Conservation (phyloP, 352 stramenopile genomes). For the Thalassiosira hispida region DNA sequence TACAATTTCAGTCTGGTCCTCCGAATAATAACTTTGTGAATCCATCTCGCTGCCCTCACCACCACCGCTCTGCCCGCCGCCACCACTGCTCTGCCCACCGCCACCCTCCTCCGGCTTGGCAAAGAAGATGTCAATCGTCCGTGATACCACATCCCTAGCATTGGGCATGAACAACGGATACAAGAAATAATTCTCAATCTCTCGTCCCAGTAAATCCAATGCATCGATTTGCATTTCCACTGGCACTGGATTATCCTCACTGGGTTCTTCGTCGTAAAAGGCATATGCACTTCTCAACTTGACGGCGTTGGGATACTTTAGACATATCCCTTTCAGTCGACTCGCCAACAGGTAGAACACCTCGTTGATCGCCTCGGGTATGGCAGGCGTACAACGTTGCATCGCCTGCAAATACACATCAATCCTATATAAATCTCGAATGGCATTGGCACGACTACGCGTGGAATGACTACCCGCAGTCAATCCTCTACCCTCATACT, state of each 20-base stretch:
- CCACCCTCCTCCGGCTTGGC: background rate
- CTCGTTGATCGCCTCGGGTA: constrained; percentile 30
- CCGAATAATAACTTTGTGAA: too few relatives aligned
- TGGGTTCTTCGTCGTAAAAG: constrained; percentile 17
- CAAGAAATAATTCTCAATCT: constrained; percentile 36
- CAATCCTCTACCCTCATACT: constrained; percentile 28
- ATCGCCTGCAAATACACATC: constrained; percentile 48
- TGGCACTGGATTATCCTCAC: constrained; percentile 31
- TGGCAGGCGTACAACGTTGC: constrained; percentile 35
- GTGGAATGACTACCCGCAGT: constrained; percentile 20
- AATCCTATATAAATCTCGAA: constrained; percentile 41
- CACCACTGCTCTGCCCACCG: too few relatives aligned
- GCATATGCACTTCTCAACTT: constrained; percentile 10
- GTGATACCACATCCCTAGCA: constrained; percentile 9
- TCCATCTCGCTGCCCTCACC: too few relatives aligned
- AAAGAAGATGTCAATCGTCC: constrained; percentile 50
- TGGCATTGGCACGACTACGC: constrained; percentile 25
- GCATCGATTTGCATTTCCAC: constrained; percentile 51
- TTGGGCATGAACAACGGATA: constrained; percentile 48
- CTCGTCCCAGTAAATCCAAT: constrained; percentile 38
- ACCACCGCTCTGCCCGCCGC: too few relatives aligned
- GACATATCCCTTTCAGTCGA: constrained; percentile 30
- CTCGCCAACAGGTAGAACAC: constrained; percentile 28
- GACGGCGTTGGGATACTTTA: constrained; percentile 41
- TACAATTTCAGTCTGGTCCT: too few relatives aligned